Conservation (phyloP, 768 basidiomycete genomes). For the Leccinum aurantiacum region DNA sequence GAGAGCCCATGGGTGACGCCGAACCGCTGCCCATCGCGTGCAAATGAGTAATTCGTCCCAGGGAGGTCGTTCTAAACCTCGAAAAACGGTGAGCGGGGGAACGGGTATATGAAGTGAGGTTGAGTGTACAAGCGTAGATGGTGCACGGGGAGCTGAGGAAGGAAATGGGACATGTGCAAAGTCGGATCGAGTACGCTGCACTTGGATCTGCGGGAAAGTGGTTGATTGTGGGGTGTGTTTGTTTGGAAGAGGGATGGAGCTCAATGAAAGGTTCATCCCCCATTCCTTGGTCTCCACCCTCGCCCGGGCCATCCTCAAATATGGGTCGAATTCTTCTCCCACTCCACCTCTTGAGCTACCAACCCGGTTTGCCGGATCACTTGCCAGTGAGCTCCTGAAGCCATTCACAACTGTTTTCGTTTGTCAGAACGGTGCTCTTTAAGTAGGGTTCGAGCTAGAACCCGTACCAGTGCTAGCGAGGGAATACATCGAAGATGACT, state of each 20-base stretch:
- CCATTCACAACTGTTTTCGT: conserved; percentile 25
- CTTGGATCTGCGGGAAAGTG: conserved; percentile 25
- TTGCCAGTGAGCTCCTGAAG: conserved; percentile 20
- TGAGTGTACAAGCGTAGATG: conserved; percentile 29
- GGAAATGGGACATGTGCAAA: conserved; percentile 8
- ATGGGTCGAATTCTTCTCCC: conserved; percentile 23
- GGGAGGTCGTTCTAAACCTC: conserved; percentile 30
- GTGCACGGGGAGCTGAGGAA: conserved; percentile 10
- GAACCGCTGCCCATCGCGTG: conserved; percentile 14
- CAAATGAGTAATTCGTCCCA: conserved; percentile 27
- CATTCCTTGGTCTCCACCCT: conserved; percentile 6
- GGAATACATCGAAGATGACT: conserved; percentile 19
- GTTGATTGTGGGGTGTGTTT: conserved; percentile 14
- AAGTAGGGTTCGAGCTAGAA: conserved; percentile 16
- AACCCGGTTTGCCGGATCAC: conserved; percentile 11
- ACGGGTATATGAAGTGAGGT: conserved; percentile 21
- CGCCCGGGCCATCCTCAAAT: conserved; percentile 19
- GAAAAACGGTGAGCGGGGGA: conserved; percentile 25
- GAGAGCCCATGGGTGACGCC: conserved; percentile 50
- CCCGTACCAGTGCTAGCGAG: background rate
- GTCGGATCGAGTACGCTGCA: conserved; percentile 25
- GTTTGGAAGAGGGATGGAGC: conserved; percentile 22
- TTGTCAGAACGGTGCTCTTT: conserved; percentile 20
- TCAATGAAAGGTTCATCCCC: conserved; percentile 24
- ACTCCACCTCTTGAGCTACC: conserved; percentile 1